Base-by-base conservation (phyloP, 2,329 filamentous ascomycete genomes). In the Teratosphaeria zuluensis region DNA sequence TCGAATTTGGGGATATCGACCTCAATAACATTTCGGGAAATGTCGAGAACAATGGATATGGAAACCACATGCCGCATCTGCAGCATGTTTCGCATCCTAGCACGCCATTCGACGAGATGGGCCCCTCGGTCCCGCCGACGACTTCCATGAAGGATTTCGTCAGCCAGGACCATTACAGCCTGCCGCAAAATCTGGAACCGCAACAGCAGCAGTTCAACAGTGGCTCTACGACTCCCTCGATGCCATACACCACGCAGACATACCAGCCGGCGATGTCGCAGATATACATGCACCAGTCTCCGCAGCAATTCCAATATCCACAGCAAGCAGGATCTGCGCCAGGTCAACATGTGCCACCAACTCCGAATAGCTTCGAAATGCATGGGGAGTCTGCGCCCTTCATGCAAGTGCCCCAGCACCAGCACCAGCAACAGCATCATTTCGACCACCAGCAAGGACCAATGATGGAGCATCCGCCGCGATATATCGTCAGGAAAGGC, bases 341-440 rank as follows among this genome's bases (percentile, higher is more conserved):
- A 7, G 61, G 82, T 60, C 80, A 79, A 62, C 78, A 81, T 60
- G 84, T 87, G 56, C 89, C 89, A 5, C 88, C 88, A 2, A 94
- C 89, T 14, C 89, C 89, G 0, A 89, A 88, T 70, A 92, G 89
- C 70, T 80, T 90, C 30, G 88, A 92, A 68, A 83, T 92, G 74
- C 85, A 87, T 64, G 71, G 82, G 77, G 68, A 83, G 75, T 63
- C 81, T 69, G 66, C 78, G 65, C 71, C 70, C 64, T 90, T 86
- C 69, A 72, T 83, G 57, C 80, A 82, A 52, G 77, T 84, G 46
- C 66, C 67, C 38, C 56, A 62, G 16, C 79, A 82, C 57, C 77
- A 79, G 57, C 68, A 77, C 67, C 76, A 82, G 58, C 77, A 79
- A 57, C 68, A 77, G 68, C 76, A 79, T 66, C 70, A 75, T 53